Conservation (phyloP, 2,329 filamentous ascomycete genomes). For the Penicillium sp. region DNA sequence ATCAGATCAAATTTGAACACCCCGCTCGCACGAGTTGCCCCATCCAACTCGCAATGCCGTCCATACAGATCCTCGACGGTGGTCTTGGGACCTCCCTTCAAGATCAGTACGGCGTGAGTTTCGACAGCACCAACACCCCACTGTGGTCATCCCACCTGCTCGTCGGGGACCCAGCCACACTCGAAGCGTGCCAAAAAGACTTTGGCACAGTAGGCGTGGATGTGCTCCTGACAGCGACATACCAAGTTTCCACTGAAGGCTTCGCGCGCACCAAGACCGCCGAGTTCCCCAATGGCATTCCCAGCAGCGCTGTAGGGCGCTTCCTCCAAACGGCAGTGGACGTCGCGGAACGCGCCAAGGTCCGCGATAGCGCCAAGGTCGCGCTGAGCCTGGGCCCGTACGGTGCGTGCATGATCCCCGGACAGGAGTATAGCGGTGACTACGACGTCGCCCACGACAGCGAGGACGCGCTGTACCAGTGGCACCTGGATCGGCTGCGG, state of each 20-base stretch:
- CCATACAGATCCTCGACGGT: constrained; percentile 58
- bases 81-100: constrained; percentile 66
- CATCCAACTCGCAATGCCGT: constrained; percentile 30
- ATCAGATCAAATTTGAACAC: no score
- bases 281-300: constrained; percentile 47
- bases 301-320: constrained; percentile 37
- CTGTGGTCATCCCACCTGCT: constrained; percentile 68
- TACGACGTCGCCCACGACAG: constrained; percentile 55
- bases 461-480: constrained; percentile 49
- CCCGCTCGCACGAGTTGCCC: not conserved
- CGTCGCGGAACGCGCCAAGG: constrained; percentile 37
- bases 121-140: constrained; percentile 50
- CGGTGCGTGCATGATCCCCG: constrained; percentile 63
- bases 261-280: constrained; percentile 53
- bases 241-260: constrained; percentile 59
- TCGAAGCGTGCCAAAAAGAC: constrained; percentile 55
- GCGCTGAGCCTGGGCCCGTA: constrained; percentile 65
- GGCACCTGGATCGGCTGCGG: constrained; percentile 57
- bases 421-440: constrained; percentile 61
- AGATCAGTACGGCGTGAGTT: constrained; percentile 54
- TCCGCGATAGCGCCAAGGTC: constrained; percentile 13
- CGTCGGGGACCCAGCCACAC: constrained; percentile 51
- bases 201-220: constrained; percentile 59
- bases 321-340: constrained; percentile 44
- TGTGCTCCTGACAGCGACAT: constrained; percentile 65